Evolutionary conservation across 805 yeast species (phyloP).

Genomic region (Nakazawaea populi): DNA sequence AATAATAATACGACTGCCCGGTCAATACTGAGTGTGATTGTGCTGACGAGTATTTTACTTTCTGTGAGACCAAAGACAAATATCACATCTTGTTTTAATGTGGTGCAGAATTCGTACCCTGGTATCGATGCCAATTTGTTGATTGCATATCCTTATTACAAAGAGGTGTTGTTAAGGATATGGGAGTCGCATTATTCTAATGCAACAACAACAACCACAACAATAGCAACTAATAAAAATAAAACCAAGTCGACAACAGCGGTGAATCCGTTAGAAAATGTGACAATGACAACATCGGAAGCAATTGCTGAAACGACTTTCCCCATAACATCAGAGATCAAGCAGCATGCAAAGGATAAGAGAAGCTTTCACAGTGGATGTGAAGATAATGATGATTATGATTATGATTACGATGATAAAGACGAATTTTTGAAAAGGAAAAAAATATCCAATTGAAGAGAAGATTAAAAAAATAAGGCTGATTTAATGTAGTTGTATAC

Average conservation of each 20-base stretch:
- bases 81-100: not conserved
- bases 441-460: not conserved
- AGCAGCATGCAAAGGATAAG: not conserved
- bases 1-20: no score
- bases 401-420: not conserved
- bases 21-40: not conserved
- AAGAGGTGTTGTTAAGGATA: not conserved
- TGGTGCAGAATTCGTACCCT: not conserved
- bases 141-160: not conserved
- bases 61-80: not conserved
- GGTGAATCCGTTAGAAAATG: no score
- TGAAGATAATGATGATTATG: not conserved
- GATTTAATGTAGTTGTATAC: no score
- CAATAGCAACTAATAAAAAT: no score
- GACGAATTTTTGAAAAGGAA: slow-evolving; percentile 8
- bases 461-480: no score
- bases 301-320: not conserved
- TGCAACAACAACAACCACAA: no score
- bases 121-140: slow-evolving; percentile 1
- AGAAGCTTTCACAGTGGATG: not conserved
- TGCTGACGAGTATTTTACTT: slow-evolving; percentile 4
- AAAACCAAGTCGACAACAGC: no score
- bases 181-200: slow-evolving; percentile 6
- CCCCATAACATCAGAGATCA: not conserved
- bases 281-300: no score